Conservation (phyloP, 768 basidiomycete species). For the Thelephora ganbajun region DNA sequence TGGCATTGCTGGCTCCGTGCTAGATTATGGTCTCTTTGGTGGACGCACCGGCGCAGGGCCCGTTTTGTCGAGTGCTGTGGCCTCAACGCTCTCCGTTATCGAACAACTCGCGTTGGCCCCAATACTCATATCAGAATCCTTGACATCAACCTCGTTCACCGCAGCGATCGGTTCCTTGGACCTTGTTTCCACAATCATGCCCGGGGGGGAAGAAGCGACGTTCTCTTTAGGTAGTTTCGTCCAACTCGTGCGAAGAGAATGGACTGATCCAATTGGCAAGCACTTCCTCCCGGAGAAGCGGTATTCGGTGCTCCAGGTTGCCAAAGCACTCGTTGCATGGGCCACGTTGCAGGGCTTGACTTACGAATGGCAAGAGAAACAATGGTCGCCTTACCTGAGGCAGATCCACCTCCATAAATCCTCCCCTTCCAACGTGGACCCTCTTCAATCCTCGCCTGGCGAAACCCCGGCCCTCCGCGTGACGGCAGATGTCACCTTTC, state of each 20-base stretch:
- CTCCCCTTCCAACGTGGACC: not conserved
- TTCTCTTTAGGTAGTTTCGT: conserved; percentile 76
- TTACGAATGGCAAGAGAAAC: conserved; percentile 63
- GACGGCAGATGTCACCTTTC: conserved; percentile 58
- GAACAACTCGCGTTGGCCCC: conserved; percentile 66
- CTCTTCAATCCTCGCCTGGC: not conserved
- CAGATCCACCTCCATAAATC: conserved; percentile 47
- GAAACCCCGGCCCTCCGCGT: conserved; percentile 19
- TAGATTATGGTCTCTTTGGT: conserved; percentile 59
- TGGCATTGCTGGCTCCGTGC: conserved; percentile 39
- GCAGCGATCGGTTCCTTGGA: conserved; percentile 70
- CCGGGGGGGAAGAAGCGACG: conserved; percentile 63
- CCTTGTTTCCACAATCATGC: conserved; percentile 56
- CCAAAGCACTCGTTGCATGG: conserved; percentile 65
- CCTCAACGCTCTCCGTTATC: conserved; percentile 45
- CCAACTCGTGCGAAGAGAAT: conserved; percentile 65
- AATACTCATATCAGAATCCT: conserved; percentile 59
- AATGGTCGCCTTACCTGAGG: conserved; percentile 49
- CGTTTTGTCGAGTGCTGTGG: conserved; percentile 41
- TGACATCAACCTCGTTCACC: conserved; percentile 60
- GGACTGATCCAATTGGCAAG: conserved; percentile 40
- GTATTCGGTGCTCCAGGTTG: conserved; percentile 52
- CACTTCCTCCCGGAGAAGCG: conserved; percentile 42
- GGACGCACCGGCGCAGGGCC: conserved; percentile 44
- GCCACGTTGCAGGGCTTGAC: conserved; percentile 72